phyloP scores from a whole-genome alignment of 257 asterid species.

The Rubia yunnanensis region DNA sequence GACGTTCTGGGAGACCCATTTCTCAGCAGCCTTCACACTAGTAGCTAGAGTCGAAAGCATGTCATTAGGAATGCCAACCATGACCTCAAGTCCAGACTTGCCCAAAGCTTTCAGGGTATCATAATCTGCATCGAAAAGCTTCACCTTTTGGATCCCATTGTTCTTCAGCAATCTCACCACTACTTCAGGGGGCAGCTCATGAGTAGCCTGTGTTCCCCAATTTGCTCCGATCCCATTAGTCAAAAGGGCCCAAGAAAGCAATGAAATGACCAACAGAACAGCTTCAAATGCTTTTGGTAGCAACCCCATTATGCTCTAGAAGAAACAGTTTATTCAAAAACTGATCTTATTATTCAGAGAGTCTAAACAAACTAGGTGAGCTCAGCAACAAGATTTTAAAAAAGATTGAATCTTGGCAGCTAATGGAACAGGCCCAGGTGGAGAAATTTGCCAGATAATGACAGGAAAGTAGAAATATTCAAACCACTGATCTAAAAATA shows the following conservation, averaged over 20 bases:
- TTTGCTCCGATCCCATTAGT: conserved; percentile 73
- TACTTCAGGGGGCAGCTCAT: conserved; percentile 46
- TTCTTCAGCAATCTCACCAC: conserved; percentile 73
- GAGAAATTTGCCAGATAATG: neutral
- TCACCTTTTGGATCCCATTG: conserved; percentile 71
- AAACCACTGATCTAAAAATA: conserved; percentile 2
- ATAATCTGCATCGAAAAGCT: conserved; percentile 79
- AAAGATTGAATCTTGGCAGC: conserved; percentile 16
- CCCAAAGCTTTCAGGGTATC: conserved; percentile 66
- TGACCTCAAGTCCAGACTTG: conserved; percentile 65
- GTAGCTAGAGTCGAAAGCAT: conserved; percentile 52
- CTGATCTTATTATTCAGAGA: neutral
- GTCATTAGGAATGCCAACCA: conserved; percentile 95
- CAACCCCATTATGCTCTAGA: conserved; percentile 14
- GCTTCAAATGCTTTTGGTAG: conserved; percentile 11
- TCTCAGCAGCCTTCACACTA: conserved; percentile 60
- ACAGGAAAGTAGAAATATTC: neutral
- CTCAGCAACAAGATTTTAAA: neutral
- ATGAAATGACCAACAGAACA: conserved; percentile 9
- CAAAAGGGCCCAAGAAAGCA: conserved; percentile 17
- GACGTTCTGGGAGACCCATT: conserved; percentile 72
- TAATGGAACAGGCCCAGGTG: neutral
- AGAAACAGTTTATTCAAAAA: neutral
- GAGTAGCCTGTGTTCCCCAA: conserved; percentile 81
- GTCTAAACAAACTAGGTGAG: neutral